Base-by-base conservation (phyloP, 1,284 basidiomycete species). In the Vanrija sp. region DNA sequence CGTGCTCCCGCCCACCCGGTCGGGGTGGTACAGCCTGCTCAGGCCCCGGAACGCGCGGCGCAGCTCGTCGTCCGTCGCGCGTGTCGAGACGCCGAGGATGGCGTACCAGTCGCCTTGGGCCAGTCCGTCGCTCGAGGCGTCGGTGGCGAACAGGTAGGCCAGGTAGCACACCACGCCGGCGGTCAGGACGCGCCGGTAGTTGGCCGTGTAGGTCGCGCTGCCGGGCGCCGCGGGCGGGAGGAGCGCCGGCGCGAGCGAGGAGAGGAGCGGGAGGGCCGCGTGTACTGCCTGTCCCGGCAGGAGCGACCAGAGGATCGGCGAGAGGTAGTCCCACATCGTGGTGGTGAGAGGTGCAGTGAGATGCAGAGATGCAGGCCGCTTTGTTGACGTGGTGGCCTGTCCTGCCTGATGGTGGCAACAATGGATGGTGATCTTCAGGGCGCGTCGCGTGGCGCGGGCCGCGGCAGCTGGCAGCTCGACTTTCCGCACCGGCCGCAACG, bases 11-110 rank as follows among this genome's bases (percentile, higher is more conserved):
- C 88, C 88, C 12, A 84, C 83, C 56, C 86, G 81, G 78, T 94
- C 91, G 0, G 91, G 91, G 69, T 94, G 91, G 63, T 86, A 80
- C 60, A 75, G 79, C 65, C 83, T 83, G 5, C 44, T 70, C 67
- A 92, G 86, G 8, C 82, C 77, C 49, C 88, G 80, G 70, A 90
- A 93, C 1, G 86, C 88, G 7, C 76, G 65, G 75, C 86, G 88
- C 51, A 94, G 79, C 8, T 80, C 81, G 47, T 78, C 79, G 46
- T 87, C 85, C 64, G 87, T 85, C 0, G 85, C 85, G 23, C 78
- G 75, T 5, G 83, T 81, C 4, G 74, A 61, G 0, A 89, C 84
- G 3, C 82, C 83, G 12, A 93, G 82, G 15, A 88, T 78, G 57
- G 87, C 80, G 71, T 92, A 93, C 75, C 86, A 89, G 2, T 80